phyloP scores from a whole-genome alignment of 176 grass and related monocot genomes.

The Leersia perrieri region DNA sequence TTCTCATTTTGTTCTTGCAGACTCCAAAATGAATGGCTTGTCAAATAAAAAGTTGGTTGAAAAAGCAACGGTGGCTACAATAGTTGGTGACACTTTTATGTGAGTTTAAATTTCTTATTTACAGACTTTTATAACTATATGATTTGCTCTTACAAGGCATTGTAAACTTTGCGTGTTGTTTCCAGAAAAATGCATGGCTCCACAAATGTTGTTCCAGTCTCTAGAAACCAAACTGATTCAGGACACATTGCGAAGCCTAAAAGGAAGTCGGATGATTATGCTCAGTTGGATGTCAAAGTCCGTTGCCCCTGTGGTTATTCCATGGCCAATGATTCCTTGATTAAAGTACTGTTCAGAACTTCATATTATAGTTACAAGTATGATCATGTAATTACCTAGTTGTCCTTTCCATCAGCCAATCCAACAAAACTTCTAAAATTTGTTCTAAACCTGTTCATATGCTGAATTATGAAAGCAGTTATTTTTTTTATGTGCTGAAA shows the following conservation, averaged over 20 bases:
- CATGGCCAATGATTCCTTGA: slow-evolving; percentile 48
- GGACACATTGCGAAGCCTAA: slow-evolving; percentile 42
- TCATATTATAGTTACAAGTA: slow-evolving; percentile 6
- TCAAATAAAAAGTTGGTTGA: slow-evolving; percentile 28
- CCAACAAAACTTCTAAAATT: slow-evolving; percentile 12
- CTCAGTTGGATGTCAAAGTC: slow-evolving; percentile 50
- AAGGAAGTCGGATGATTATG: slow-evolving; percentile 50
- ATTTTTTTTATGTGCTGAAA: slow-evolving; percentile 10
- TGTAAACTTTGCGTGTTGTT: slow-evolving; percentile 24
- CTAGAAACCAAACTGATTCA: slow-evolving; percentile 36
- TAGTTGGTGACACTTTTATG: slow-evolving; percentile 74
- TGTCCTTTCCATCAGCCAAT: slow-evolving; percentile 1
- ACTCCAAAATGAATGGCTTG: slow-evolving; percentile 27
- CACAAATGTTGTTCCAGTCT: slow-evolving; percentile 35
- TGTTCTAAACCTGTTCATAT: slow-evolving; percentile 12
- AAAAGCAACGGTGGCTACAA: slow-evolving; percentile 52
- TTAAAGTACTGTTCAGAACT: slow-evolving; percentile 53
- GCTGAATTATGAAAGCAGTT: slow-evolving; percentile 15
- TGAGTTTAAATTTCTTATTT: slow-evolving; percentile 25
- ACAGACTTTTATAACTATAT: neutral
- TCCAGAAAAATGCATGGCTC: slow-evolving; percentile 76
- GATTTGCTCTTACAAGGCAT: neutral
- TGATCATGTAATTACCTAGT: neutral
- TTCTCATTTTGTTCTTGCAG: neutral
- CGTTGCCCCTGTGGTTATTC: slow-evolving; percentile 69